Base-by-base conservation (phyloP, 2,329 filamentous ascomycete species). In the Scolecobasidium constrictum region DNA sequence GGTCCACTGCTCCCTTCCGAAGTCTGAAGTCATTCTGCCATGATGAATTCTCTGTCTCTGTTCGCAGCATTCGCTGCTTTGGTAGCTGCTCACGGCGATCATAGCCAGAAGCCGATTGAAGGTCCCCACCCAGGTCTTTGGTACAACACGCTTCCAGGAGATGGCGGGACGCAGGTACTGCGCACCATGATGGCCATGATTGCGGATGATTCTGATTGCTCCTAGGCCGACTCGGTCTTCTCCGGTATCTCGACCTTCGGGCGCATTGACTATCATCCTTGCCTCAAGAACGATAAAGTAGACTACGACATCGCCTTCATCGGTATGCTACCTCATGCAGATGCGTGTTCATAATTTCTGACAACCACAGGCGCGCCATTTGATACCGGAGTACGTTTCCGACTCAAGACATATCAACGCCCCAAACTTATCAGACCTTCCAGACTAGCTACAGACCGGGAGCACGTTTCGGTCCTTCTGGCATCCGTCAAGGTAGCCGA, bases 211-310 rank as follows among this genome's bases (percentile, higher is more conserved):
- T 28, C 37, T 39, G 9, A 39, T 28, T 18, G 11, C 11, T n/a
- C 4, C 13, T 47, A 88, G 81, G 85, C 85, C 46, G 85, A 93
- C 59, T 87, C 84, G 1, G 84, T 92, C 45, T 93, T 92, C 64
- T 90, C 83, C 1, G 86, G 86, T 20, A 92, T 93, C 55, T 83
- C 82, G 1, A 93, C 86, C 5, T 92, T 92, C 56, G 86, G 84
- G 9, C 78, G 84, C 40, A 66, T 92, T 34, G 78, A 80, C 4
- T 92, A 93, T 62, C 75, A 73, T 45, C 83, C 83, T 3, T 93
- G 86, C 57, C 68, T 93, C 3, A 68, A 75, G n/a, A 79, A 73
- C 48, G 71, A 77, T 33, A 72, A 77, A 19, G 78, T 81, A 50
- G 76, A 79, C 53, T 93, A 83, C 53, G 86, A 93, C 50, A 88